phyloP scores from a whole-genome alignment of 208 protist genomes.

The Trypanosoma platydactyli region DNA sequence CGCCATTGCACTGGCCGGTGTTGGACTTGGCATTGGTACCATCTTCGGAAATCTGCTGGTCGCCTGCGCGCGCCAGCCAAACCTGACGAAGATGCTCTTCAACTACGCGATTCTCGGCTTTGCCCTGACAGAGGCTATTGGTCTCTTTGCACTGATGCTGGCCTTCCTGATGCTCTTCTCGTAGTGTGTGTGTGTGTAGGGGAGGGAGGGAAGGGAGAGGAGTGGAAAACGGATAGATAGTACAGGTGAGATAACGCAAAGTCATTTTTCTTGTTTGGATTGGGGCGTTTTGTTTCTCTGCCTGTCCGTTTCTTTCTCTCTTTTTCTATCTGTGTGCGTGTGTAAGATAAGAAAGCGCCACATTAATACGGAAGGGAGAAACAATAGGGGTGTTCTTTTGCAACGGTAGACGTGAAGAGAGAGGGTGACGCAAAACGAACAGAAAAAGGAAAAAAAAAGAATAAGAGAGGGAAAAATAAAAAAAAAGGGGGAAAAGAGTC shows the following conservation, averaged over 20 bases:
- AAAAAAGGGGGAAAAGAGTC: background rate
- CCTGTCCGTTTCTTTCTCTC: too few relatives aligned
- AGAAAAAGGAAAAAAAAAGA: slow-evolving; percentile 1
- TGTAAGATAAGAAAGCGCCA: too few relatives aligned
- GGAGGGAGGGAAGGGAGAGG: background rate
- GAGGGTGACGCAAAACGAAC: background rate
- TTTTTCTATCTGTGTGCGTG: too few relatives aligned
- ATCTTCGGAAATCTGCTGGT: slow-evolving; percentile 88
- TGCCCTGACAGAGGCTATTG: slow-evolving; percentile 91
- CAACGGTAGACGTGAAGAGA: background rate
- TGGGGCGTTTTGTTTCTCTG: background rate
- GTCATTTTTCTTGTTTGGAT: background rate
- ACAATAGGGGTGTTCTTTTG: too few relatives aligned
- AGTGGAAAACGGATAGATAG: background rate
- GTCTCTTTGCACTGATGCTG: slow-evolving; percentile 90
- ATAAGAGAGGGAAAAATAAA: slow-evolving; percentile 7
- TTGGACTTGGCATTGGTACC: slow-evolving; percentile 90
- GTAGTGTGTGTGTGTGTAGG: slow-evolving; percentile 37
- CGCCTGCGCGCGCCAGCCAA: slow-evolving; percentile 87
- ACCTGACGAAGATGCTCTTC: slow-evolving; percentile 91
- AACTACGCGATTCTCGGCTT: slow-evolving; percentile 94
- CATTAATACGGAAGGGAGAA: too few relatives aligned
- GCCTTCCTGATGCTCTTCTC: slow-evolving; percentile 94
- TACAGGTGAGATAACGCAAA: background rate
- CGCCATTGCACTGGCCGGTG: slow-evolving; percentile 88